These are phyloP conservation scores for Colletotrichum musicola DNA, from an alignment of 2,329 filamentous ascomycete species.

Conservation along the genomic window DNA sequence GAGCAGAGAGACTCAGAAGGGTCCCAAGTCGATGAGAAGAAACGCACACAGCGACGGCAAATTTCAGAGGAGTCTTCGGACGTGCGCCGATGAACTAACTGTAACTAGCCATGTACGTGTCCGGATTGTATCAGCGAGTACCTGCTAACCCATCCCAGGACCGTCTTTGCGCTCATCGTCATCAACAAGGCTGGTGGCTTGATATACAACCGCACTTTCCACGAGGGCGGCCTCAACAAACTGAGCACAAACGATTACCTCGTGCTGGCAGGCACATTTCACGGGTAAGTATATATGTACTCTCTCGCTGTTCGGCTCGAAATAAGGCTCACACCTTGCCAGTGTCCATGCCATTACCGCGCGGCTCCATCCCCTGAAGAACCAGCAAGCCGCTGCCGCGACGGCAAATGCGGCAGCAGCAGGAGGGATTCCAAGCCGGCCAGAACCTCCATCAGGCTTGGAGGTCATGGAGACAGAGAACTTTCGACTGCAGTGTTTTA, in stretches of 20 bases:
- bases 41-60: background rate
- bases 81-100: conserved; percentile 12
- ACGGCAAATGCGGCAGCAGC: conserved; percentile 45
- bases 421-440: conserved; percentile 58
- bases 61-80: conserved; percentile 6
- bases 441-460: conserved; percentile 79
- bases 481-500: conserved; percentile 96
- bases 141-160: conserved; percentile 68
- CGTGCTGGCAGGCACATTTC: conserved; percentile 96
- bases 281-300: conserved; percentile 72
- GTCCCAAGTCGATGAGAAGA: conserved; percentile 16
- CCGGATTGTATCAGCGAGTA: conserved; percentile 3
- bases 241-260: conserved; percentile 97
- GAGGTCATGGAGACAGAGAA: conserved; percentile 95
- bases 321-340: conserved; percentile 35
- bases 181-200: conserved; percentile 99
- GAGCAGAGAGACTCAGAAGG: background rate
- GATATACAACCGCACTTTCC: conserved; percentile 95
- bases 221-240: conserved; percentile 85
- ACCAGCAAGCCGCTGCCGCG: conserved; percentile 51
- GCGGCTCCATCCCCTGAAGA: conserved; percentile 69
- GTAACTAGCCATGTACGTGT: conserved; percentile 13
- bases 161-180: conserved; percentile 93
- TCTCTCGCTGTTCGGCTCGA: conserved; percentile 35
- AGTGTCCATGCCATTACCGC: conserved; percentile 79